phyloP scores from a whole-genome alignment of 495 filamentous ascomycete species.

The Gamarada debralockiae region DNA sequence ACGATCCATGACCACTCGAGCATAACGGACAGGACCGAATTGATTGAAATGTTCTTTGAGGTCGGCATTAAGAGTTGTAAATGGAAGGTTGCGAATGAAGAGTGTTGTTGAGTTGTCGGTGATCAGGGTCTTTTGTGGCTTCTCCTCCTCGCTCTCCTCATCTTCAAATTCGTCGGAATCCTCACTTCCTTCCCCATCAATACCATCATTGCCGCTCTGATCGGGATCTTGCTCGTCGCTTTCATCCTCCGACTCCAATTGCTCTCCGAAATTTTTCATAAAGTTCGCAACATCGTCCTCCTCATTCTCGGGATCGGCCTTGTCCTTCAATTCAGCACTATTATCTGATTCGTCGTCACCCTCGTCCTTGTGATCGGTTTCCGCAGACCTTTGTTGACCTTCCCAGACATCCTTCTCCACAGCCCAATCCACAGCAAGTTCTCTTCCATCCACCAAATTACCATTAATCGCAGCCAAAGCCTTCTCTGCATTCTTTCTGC shows the following conservation, averaged over 20 bases:
- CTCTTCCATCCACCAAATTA: conserved; percentile 81
- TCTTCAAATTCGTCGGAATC: conserved; percentile 36
- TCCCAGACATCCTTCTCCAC: conserved; percentile 90
- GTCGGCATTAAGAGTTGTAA: conserved; percentile 71
- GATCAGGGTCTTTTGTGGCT: conserved; percentile 28
- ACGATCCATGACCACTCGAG: conserved; percentile 80
- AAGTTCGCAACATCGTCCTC: conserved; percentile 39
- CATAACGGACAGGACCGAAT: conserved; percentile 85
- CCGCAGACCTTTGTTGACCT: conserved; percentile 33
- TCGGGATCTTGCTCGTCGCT: conserved; percentile 29
- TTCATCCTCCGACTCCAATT: conserved; percentile 42
- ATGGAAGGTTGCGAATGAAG: conserved; percentile 94
- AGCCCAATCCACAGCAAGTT: conserved; percentile 91
- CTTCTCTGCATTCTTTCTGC: conserved; percentile 87
- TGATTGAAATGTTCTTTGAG: conserved; percentile 77
- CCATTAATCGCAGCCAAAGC: conserved; percentile 84
- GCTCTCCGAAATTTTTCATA: conserved; percentile 33
- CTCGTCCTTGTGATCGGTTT: conserved; percentile 5
- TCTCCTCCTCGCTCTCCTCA: conserved; percentile 23
- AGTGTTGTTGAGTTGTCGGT: conserved; percentile 67
- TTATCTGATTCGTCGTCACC: conserved; percentile 8
- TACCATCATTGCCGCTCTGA: conserved; percentile 29
- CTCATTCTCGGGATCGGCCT: conserved; percentile 28
- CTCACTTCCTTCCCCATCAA: conserved; percentile 33
- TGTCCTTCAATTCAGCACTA: conserved; percentile 27